A percentile compares a stretch with the other conserved stretches of the same genome.
phyloP scores from a whole-genome alignment of 805 yeast genomes.

The Scheffersomyces ergatensis region DNA sequence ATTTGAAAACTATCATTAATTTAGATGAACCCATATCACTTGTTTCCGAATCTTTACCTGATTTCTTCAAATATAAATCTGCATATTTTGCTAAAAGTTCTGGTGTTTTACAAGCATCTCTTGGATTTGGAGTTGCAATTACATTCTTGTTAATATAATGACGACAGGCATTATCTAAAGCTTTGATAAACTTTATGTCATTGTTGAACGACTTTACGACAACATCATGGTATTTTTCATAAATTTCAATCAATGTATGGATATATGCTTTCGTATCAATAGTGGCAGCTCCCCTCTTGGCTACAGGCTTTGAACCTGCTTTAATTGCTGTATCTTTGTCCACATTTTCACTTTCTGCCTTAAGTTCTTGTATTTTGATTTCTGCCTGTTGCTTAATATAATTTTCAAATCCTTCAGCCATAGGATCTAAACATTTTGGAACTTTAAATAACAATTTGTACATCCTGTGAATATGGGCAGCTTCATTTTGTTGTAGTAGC shows the following conservation, averaged over 20 bases:
- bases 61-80: slow-evolving; percentile 76
- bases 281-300: slow-evolving; percentile 12
- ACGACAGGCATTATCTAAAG: slow-evolving; percentile 87
- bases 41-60: slow-evolving; percentile 64
- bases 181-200: slow-evolving; percentile 76
- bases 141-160: slow-evolving; percentile 78
- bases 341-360: slow-evolving; percentile 27
- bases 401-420: slow-evolving; percentile 68
- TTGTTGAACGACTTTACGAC: slow-evolving; percentile 67
- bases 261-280: slow-evolving; percentile 79
- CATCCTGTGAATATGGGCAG: slow-evolving; percentile 74
- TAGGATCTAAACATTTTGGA: slow-evolving; percentile 72
- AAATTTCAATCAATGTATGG: slow-evolving; percentile 68
- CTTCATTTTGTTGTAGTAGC: slow-evolving; percentile 71
- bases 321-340: slow-evolving; percentile 5
- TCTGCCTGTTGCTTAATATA: slow-evolving; percentile 58
- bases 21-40: slow-evolving; percentile 81
- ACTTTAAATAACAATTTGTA: slow-evolving; percentile 74
- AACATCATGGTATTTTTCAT: slow-evolving; percentile 62
- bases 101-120: slow-evolving; percentile 75
- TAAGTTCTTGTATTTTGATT: slow-evolving; percentile 54
- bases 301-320: slow-evolving; percentile 7
- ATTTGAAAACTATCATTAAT: slow-evolving; percentile 81
- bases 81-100: slow-evolving; percentile 88
- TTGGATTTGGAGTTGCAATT: slow-evolving; percentile 68